Evolutionary conservation across 768 basidiomycete genomes (phyloP), one percentile per base, ranked within the genome.

Genomic region (Tricholoma sp.): DNA sequence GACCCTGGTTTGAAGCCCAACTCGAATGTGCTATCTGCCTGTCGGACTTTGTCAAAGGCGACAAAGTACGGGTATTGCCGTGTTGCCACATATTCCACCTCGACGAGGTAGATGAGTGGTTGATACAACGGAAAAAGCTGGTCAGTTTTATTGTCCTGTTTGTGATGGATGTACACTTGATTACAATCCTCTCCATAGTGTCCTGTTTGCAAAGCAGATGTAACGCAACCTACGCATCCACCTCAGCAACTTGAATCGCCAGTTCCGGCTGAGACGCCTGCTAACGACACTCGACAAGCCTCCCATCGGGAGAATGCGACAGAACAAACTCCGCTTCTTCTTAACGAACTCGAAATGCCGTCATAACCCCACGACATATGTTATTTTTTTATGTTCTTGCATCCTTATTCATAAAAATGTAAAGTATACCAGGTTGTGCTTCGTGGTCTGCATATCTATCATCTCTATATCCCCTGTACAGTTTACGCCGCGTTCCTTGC

Each of bases 31-130:
- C 94, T 32, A 98, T 98, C 55, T 98, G 96, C 69, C 79, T 98
- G 56, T 89, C 82, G 58, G 83, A 87, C 60, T 98, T 98, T 64
- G 83, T 75, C 39, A 85, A 85, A 66, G 94, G 94, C 2, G 96
- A 98, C 68, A 82, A 84, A 64, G 91, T 98, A 43, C 83, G 95
- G 63, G 91, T 95, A 52, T 69, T 98, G 39, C 96, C 96, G 1
- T 98, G 96, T 66, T 88, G 90, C 49, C 96, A 98, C 69, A 85
- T 98, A 54, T 98, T 97, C 74, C 96, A 98, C 72, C 81, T 91
- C 46, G 80, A 86, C 34, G 96, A 98, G 69, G 83, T 97, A 37
- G 93, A 94, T 68, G 81, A 88, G 61, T 98, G 96, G 96, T 73
- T 98, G 58, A 87, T 95, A 56, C 85, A 89, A 59, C 83, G 91